Evolutionary conservation across 306 rosid genomes (phyloP), one percentile per base, ranked within the genome.

Genomic region (Phaseolus lunatus): DNA sequence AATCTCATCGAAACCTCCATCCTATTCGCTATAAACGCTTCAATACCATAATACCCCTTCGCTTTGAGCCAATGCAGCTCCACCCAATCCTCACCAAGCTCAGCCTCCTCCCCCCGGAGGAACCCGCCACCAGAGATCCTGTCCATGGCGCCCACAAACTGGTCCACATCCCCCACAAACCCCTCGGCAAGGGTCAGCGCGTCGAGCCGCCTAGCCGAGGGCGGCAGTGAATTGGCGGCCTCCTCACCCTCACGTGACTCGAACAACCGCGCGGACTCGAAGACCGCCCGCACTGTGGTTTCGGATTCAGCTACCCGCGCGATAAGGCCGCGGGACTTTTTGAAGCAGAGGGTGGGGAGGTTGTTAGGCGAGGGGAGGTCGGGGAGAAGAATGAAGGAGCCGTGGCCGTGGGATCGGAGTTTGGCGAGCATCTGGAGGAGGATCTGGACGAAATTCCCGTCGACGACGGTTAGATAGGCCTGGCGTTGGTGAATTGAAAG

Each of bases 31-130:
- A 94, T 62, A 67, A 94, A 94, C 0, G 97, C 94, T 83, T 88
- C 96, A 16, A 90, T 50, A 9, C 87, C 77, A 57, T 91, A 94
- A 67, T 91, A 91, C 6, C 98, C 97, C 86, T 86, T 91, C 2
- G 88, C 87, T 67, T 91, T 94, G 50, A 94, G 75, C 98, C 98
- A 91, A 83, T 86, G 84, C 73, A 91, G 81, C 76, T 94, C 98
- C 3, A 88, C 76, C 94, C 98, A 94, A 79, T 91, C 90, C 29
- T 69, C 76, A 7, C 92, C 91, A 72, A 94, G 75, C 44, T 91
- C 93, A 9, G 67, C 75, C 73, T 84, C 93, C 3, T 90, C 97
- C 11, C 98, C 96, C 66, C 97, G 84, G 81, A 94, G 77, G 41
- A 94, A 91, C 7, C 76, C 84, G 0, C 97, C 96, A 7, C 84